A percentile compares a stretch with the other conserved stretches of the same genome.
Evolutionary conservation across 129 eudicot species (phyloP).

Genomic region (Artemisia tridentata): DNA sequence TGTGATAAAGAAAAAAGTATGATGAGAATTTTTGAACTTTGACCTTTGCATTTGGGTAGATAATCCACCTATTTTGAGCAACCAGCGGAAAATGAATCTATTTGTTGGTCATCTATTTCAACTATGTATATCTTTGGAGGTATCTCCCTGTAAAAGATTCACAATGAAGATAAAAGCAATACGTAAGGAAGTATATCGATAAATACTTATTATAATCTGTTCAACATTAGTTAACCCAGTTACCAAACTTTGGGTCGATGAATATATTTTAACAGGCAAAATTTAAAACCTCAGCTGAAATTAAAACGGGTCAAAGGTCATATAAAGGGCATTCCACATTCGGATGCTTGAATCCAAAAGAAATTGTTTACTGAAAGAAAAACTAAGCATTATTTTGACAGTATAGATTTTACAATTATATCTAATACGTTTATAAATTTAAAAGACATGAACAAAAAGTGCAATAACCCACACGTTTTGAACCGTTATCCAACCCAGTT

Average conservation of each 20-base stretch:
- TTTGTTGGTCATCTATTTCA: constrained; percentile 39
- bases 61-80: constrained; percentile 37
- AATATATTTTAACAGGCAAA: too few species aligned
- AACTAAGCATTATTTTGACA: neutral
- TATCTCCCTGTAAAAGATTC: constrained; percentile 55
- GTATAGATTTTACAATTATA: neutral
- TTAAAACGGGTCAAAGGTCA: neutral
- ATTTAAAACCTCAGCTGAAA: too few species aligned
- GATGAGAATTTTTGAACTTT: constrained; percentile 4
- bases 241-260: too few species aligned
- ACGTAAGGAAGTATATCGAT: neutral
- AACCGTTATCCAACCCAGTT: neutral
- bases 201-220: neutral
- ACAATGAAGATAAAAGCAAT: neutral
- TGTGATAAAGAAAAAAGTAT: neutral
- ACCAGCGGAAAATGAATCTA: constrained; percentile 38
- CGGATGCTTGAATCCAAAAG: neutral
- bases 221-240: too few species aligned
- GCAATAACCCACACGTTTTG: neutral
- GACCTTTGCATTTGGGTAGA: constrained; percentile 23
- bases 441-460: neutral
- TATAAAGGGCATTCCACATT: neutral
- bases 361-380: neutral
- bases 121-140: constrained; percentile 72
- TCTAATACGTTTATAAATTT: neutral